Conservation (phyloP, 140 eudicot species). For the Senecio squalidus region DNA sequence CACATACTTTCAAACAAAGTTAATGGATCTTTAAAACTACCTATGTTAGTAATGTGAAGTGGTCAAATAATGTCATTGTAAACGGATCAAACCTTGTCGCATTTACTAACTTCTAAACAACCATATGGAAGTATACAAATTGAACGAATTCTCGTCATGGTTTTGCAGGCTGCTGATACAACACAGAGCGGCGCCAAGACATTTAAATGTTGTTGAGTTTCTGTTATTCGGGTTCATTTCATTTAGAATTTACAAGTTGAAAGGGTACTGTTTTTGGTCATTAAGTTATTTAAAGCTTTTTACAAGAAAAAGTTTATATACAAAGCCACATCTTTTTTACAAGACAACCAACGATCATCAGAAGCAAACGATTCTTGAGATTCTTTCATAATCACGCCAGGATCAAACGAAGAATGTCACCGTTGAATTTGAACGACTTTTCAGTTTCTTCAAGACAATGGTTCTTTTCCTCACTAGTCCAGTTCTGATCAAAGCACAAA, state of each 20-base stretch:
- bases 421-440: constrained; percentile 76
- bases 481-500: constrained; percentile 38
- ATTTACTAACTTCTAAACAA: too few relatives aligned
- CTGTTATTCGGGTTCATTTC: too few relatives aligned
- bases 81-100: too few relatives aligned
- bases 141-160: too few relatives aligned
- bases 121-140: too few relatives aligned
- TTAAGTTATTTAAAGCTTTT: constrained; percentile 20
- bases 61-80: too few relatives aligned
- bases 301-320: constrained; percentile 18
- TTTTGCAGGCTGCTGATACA: too few relatives aligned
- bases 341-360: constrained; percentile 18
- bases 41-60: too few relatives aligned
- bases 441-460: constrained; percentile 95
- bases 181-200: too few relatives aligned
- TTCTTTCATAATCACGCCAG: constrained; percentile 39
- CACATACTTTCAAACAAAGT: too few relatives aligned
- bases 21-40: too few relatives aligned
- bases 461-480: constrained; percentile 94
- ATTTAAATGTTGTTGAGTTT: too few relatives aligned
- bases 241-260: background rate
- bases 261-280: constrained; percentile 2
- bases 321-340: constrained; percentile 15
- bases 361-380: constrained; percentile 18
- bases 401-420: constrained; percentile 72